phyloP scores from a whole-genome alignment of 1,284 basidiomycete species.

The Ganoderma lingzhi region DNA sequence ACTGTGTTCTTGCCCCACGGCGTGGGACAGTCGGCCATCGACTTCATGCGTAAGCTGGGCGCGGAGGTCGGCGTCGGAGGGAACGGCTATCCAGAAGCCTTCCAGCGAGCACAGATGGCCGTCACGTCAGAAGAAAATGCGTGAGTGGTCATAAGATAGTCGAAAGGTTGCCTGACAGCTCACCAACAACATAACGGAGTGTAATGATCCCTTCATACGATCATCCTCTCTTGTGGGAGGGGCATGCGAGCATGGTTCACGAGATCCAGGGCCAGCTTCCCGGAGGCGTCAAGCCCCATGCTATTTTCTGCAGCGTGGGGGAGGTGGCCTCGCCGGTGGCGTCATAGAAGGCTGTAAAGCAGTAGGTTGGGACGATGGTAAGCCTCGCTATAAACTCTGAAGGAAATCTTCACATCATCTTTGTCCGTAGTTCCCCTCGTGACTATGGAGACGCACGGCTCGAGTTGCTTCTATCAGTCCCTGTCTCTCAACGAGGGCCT shows the following conservation, averaged over 20 bases:
- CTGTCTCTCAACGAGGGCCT: slow-evolving; percentile 61
- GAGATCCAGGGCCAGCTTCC: slow-evolving; percentile 66
- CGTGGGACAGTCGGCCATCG: slow-evolving; percentile 55
- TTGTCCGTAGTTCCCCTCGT: slow-evolving; percentile 64
- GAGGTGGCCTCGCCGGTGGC: slow-evolving; percentile 74
- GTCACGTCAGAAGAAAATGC: slow-evolving; percentile 55
- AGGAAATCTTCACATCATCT: neutral
- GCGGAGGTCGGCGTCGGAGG: slow-evolving; percentile 65
- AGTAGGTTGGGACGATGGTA: slow-evolving; percentile 72
- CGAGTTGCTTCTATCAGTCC: slow-evolving; percentile 77
- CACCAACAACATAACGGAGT: slow-evolving; percentile 43
- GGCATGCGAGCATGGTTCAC: slow-evolving; percentile 73
- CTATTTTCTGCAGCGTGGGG: slow-evolving; percentile 82
- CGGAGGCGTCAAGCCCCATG: slow-evolving; percentile 58
- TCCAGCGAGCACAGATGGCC: slow-evolving; percentile 54
- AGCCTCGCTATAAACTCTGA: slow-evolving; percentile 11
- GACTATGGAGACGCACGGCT: slow-evolving; percentile 72
- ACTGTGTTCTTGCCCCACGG: slow-evolving; percentile 72
- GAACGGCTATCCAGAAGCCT: slow-evolving; percentile 62
- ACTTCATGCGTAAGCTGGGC: slow-evolving; percentile 57
- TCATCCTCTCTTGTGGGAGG: slow-evolving; percentile 72
- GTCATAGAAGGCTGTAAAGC: slow-evolving; percentile 68
- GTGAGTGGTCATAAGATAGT: slow-evolving; percentile 48
- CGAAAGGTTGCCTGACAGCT: neutral
- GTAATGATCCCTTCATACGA: slow-evolving; percentile 77